Base-by-base conservation (phyloP, 2,329 filamentous ascomycete genomes). In the Pseudogymnoascus sp. region DNA sequence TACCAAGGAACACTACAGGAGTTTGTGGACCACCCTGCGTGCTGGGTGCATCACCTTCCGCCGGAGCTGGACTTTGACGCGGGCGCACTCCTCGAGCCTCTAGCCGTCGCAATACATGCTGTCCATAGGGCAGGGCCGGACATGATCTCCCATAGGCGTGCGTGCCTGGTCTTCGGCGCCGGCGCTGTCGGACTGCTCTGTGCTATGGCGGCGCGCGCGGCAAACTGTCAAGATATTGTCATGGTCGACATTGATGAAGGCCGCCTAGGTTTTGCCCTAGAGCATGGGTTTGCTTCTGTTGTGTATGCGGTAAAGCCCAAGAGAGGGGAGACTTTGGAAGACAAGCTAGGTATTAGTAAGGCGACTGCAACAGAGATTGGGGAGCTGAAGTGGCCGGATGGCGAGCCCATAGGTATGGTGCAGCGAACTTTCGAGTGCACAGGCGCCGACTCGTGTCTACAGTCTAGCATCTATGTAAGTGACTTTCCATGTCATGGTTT, bases 11-110 rank as follows among this genome's bases (percentile, higher is more conserved):
- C 73, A 11, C 63, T 74, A 36, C 72, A 73, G 54, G 69, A 68
- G 63, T 70, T 67, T n/a, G 73, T 97, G 77, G 96, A 95, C 79
- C 93, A 97, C 79, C 92, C 91, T 1, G 92, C 92, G 1, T 75
- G 74, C 62, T 86, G 80, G 80, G 79, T 82, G 72, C 62, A 79
- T 69, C 7, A 14, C 57, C 76, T 86, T 4, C 83, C 83, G 0
- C 69, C 74, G 3, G 68, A 67, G 5, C 73, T 86, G 1, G 75
- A 78, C 3, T 77, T 81, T 60, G 80, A 83, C 54, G 75, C 79
- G 7, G 84, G 83, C 51, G 84, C 84, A n/a, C 73, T 87, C 0
- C 75, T 81, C 39, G 84, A 87, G 71, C 84, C 84, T 3, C 77
- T 87, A 10, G 78, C 80, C 11, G 84, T 87, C 4, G 84, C 83